A percentile compares a stretch with the other conserved stretches of the same genome.
Evolutionary conservation across 2,329 filamentous ascomycete genomes (phyloP).

Genomic region (Metarhizium brunneum): DNA sequence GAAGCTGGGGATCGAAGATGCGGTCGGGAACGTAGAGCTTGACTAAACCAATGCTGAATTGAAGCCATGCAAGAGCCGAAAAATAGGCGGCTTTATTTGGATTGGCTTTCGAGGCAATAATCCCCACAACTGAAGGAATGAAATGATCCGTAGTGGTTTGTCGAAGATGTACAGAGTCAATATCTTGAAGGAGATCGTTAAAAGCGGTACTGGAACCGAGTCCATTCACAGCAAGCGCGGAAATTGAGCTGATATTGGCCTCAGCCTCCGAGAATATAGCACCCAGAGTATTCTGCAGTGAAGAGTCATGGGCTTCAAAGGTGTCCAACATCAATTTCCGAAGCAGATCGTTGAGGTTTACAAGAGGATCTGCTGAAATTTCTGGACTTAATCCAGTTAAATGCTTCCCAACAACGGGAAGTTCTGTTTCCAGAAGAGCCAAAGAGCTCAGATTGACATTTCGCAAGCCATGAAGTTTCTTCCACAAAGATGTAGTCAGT

Average conservation of each 20-base stretch:
- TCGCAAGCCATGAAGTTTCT: conserved; percentile 40
- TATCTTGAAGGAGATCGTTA: conserved; percentile 12
- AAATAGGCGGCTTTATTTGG: conserved; percentile 17
- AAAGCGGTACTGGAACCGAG: conserved; percentile 10
- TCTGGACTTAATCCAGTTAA: conserved; percentile 39
- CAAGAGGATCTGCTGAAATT: conserved; percentile 39
- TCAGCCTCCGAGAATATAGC: conserved; percentile 17
- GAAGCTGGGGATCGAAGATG: conserved; percentile 70
- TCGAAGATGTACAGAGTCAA: conserved; percentile 27
- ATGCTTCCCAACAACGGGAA: conserved; percentile 50
- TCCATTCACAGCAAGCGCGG: conserved; percentile 3
- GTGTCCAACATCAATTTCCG: conserved; percentile 34
- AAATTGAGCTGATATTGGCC: conserved; percentile 10
- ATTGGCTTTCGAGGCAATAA: conserved; percentile 21
- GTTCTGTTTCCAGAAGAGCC: conserved; percentile 53
- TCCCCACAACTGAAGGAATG: conserved; percentile 34
- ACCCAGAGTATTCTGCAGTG: conserved; percentile 18
- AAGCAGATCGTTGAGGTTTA: conserved; percentile 39
- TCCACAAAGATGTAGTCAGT: conserved; percentile 38
- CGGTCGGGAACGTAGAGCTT: conserved; percentile 78
- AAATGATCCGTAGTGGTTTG: conserved; percentile 32
- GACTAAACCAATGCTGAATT: conserved; percentile 65
- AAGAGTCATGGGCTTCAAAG: conserved; percentile 28
- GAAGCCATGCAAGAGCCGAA: conserved; percentile 57
- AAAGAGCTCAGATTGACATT: conserved; percentile 51